Base-by-base conservation (phyloP, 2,329 filamentous ascomycete genomes). In the Scytalidium lignicola region DNA sequence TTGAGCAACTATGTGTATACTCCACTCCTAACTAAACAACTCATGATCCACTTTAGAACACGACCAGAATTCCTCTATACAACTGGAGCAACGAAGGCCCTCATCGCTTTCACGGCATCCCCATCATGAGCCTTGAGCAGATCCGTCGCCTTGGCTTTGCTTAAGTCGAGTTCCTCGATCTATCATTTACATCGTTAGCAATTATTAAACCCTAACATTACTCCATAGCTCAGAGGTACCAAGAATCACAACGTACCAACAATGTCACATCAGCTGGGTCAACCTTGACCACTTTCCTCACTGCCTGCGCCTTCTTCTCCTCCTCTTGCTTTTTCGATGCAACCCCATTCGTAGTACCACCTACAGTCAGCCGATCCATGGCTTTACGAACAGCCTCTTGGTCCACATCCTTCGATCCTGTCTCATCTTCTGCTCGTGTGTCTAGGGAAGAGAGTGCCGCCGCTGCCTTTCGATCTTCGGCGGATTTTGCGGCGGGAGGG, bases 401-500 rank as follows among this genome's bases (percentile, higher is more conserved):
- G 54, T 83, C 73, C 54, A 79, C 76, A 61, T 78, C 75, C 43
- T 71, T 67, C 2, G 68, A 62, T 17, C 67, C 62, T 28, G 65
- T 61, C 23, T 78, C 74, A 43, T 75, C 74, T 50, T 71, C 73
- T 32, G 68, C 65, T 41, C 71, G 66, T 4, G 54, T 50, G 63
- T 89, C 86, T 57, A 91, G 82, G 53, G 77, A 79, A 43, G 84
- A 85, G 51, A 90, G 79, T 23, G 86, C 87, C 6, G 83, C 83
- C 39, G 85, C 85, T 42, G 86, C 85, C 68, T 89, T 89, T 68
- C 85, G 83, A 70, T 89, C 86, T 68, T 90, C 86, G 62, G 86
- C 85, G 40, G 79, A 81, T 68, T 83, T 86, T 61, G 78, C 76
- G 49, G 71, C 67, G 17, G 58, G 53, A 12, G 62, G 67, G 57